These are phyloP conservation scores for Tolypocladium cylindrosporum DNA, from an alignment of 2,329 filamentous ascomycete genomes.

Conservation along the genomic window DNA sequence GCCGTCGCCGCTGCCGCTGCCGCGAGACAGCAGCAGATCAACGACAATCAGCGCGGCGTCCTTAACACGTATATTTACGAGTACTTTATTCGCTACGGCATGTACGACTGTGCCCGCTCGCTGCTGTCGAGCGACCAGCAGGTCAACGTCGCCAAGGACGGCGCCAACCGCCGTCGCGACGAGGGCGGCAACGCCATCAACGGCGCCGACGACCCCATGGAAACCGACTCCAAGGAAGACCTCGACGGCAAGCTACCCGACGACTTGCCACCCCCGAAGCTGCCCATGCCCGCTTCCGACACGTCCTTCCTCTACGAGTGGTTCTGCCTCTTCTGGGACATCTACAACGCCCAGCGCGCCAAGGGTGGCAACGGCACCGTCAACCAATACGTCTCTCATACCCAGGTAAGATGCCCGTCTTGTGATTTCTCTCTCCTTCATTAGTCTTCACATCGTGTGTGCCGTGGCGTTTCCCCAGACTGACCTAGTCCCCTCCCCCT, in stretches of 20 bases:
- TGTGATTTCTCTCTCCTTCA: not conserved
- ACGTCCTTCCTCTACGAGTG: constrained; percentile 91
- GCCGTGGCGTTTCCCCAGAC: not conserved
- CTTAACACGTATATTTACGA: constrained; percentile 88
- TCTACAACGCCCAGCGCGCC: constrained; percentile 73
- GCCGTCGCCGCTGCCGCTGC: constrained; percentile 19
- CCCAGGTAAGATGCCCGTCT: constrained; percentile 51
- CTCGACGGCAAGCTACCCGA: constrained; percentile 63
- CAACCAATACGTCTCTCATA: constrained; percentile 69
- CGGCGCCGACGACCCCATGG: constrained; percentile 66
- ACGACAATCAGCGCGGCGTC: constrained; percentile 40
- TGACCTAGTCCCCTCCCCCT: constrained; percentile 1
- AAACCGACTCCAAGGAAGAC: constrained; percentile 74
- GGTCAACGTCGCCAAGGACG: constrained; percentile 58
- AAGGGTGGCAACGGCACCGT: constrained; percentile 55
- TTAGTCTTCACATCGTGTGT: constrained; percentile 1
- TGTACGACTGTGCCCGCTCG: constrained; percentile 73
- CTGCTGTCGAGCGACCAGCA: constrained; percentile 58
- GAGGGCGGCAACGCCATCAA: constrained; percentile 59
- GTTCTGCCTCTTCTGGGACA: constrained; percentile 97
- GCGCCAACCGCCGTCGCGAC: constrained; percentile 56
- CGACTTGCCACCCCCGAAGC: constrained; percentile 67
- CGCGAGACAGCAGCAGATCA: constrained; percentile 29
- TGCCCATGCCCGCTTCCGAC: constrained; percentile 54
- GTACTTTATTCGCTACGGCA: constrained; percentile 77